phyloP scores from a whole-genome alignment of 768 basidiomycete genomes.

The Tylopilus vinaceipallidus region DNA sequence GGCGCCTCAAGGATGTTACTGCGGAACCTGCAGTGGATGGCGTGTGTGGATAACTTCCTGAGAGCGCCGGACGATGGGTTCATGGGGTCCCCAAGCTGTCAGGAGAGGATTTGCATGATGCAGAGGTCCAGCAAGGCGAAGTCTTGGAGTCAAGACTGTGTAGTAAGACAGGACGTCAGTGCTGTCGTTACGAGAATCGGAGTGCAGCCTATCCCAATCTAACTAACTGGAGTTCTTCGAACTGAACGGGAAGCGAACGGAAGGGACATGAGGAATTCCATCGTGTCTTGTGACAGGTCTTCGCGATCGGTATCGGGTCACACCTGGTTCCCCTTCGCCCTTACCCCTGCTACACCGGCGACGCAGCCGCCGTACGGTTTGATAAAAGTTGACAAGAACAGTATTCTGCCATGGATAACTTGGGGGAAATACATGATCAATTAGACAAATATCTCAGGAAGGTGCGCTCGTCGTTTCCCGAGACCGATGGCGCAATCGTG shows the following conservation, averaged over 20 bases:
- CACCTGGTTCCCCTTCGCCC: neutral
- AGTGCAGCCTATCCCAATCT: neutral
- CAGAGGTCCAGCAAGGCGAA: too few relatives aligned
- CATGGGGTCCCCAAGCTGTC: too few relatives aligned
- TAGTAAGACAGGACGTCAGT: too few relatives aligned
- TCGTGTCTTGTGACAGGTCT: slow-evolving; percentile 14
- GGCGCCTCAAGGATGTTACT: too few relatives aligned
- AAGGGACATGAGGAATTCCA: neutral
- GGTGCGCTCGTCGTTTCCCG: slow-evolving; percentile 15
- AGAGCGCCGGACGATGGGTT: too few relatives aligned
- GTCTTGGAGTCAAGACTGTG: too few relatives aligned
- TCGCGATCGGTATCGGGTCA: neutral
- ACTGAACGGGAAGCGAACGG: neutral
- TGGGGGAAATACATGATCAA: slow-evolving; percentile 14
- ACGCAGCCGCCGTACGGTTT: neutral
- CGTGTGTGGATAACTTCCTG: too few relatives aligned
- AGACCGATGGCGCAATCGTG: slow-evolving; percentile 32
- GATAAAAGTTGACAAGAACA: slow-evolving; percentile 1
- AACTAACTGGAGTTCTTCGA: neutral
- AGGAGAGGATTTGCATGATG: too few relatives aligned
- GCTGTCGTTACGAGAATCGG: slow-evolving; percentile 5
- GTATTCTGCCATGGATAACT: slow-evolving; percentile 11
- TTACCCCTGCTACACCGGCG: slow-evolving; percentile 3
- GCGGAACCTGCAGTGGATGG: too few relatives aligned
- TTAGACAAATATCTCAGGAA: slow-evolving; percentile 21